Base-by-base conservation (phyloP, 176 grass and related monocot species). In the Chrysopogon serrulatus region DNA sequence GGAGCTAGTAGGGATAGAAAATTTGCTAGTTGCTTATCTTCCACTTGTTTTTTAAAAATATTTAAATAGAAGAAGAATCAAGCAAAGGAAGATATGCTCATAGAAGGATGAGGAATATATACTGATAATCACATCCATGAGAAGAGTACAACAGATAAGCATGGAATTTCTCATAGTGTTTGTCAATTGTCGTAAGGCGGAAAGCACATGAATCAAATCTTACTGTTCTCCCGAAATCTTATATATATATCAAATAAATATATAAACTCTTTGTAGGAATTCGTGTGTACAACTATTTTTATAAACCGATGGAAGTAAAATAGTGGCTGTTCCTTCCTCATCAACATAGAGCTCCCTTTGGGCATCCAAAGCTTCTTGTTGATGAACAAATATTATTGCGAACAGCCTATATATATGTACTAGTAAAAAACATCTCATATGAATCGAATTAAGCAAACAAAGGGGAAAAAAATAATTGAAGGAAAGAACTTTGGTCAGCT, bases 401-500 rank as follows among this genome's bases (percentile, higher is more conserved):
- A 77, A 92, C 87, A 90, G 90, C 81, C 85, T 82, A 89, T 87
- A 82, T 94, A 77, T 91, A 74, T 82, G n/a, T 59, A 59, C 54
- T 59, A 57, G n/a, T 41, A 88, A 92, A 87, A 85, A 92, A 68
- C 67, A 34, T 80, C 65, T 85, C 76, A 65, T 84, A 82, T 92
- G 89, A 92, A 96, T 92, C 71, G 67, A 93, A 88, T 92, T 78
- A 90, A 92, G 79, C 73, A 84, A 90, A 89, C 74, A 73, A 85
- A 94, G 53, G 36, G 35, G 60, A 84, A 90, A 66, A 89, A 90
- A 99, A 85, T 78, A 90, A 94, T 87, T 87, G 81, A 99, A 94
- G 91, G 91, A 99, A 96, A 92, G 83, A 99, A 96, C 90, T 88
- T 79, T 86, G 79, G 93, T 96, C 86, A 93, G 87, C 87, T 81